Conservation (phyloP, 2,329 filamentous ascomycete species). For the Dactylellina parvicollis region DNA sequence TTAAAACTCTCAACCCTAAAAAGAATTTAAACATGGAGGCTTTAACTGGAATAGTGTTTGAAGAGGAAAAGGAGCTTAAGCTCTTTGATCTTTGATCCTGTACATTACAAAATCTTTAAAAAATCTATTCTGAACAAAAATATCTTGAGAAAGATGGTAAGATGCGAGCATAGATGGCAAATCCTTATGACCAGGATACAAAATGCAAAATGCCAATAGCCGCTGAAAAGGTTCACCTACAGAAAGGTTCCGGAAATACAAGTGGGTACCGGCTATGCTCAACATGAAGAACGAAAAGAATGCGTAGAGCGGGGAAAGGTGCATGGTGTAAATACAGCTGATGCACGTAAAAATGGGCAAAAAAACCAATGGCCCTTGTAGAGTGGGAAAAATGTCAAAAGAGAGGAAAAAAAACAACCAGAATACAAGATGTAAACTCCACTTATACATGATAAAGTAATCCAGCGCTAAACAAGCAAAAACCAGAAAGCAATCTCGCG, state of each 20-base stretch:
- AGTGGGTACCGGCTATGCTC: background rate
- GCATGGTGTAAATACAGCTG: too few relatives aligned
- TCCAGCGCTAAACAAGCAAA: constrained; percentile 29
- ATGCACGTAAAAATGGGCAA: background rate
- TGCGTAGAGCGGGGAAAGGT: too few relatives aligned
- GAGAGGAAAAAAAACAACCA: background rate
- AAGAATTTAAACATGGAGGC: too few relatives aligned
- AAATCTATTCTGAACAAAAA: background rate
- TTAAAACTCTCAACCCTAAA: too few relatives aligned
- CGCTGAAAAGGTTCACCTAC: too few relatives aligned
- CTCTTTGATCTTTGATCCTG: background rate
- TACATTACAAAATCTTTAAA: constrained; percentile 9
- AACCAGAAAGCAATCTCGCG: background rate
- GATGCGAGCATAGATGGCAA: too few relatives aligned
- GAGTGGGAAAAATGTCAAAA: background rate
- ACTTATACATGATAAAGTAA: constrained; percentile 26
- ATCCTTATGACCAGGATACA: too few relatives aligned
- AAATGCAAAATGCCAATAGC: too few relatives aligned
- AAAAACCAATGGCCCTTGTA: background rate
- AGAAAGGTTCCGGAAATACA: too few relatives aligned
- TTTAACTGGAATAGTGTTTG: background rate
- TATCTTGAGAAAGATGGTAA: background rate
- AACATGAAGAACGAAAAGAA: too few relatives aligned
- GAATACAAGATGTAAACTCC: constrained; percentile 32
- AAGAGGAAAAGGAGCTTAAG: background rate